Evolutionary conservation across 169 alveolate genomes (phyloP), one percentile per base, ranked within the genome.

Genomic region (Babesia caballi): DNA sequence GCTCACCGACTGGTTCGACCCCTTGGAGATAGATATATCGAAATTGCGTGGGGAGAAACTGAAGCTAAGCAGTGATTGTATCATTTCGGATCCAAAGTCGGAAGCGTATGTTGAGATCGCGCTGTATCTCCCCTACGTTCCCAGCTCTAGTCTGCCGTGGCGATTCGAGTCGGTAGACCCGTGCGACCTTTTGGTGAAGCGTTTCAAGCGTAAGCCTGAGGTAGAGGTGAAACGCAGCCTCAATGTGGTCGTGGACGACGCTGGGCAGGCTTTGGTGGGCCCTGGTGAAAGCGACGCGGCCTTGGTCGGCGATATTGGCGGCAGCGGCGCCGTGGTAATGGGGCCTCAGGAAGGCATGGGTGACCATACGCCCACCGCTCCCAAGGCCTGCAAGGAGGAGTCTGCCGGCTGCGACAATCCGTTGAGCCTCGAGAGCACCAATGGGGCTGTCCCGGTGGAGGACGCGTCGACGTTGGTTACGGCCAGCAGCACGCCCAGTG

Each of bases 71-170:
- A 47, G 42, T 9, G 82, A 78, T 17, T 53, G 68, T 14, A 21
- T 78, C 19, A 44, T 61, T 38, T 23, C 40, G n/a, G 78, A 78
- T 33, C 33, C 76, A 0, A 35, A 47, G 28, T 49, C 46, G 15
- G 82, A 67, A 3, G 69, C 46, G 2, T 71, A 61, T 46, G 81
- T 81, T 1, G 88, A 81, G n/a, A 65, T 81, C n/a, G 83, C 88
- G 35, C 28, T 81, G 35, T 81, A 81, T n/a, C 56, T 81, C 38
- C 88, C 88, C 19, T 81, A 81, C 35, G 84, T 66, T 17, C 88
- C 88, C 2, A 57, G 74, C 28, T 32, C 50, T 21, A 67, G 23
- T n/a, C 12, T 78, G 28, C 87, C 87, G 8, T 67, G 83, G 87
- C 23, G 58, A 32, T 68, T 78, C 44, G 87, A 67, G 76, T 40